A percentile compares a stretch with the other conserved stretches of the same genome.
phyloP scores from a whole-genome alignment of 352 stramenopile genomes.

The Peronospora farinosa region DNA sequence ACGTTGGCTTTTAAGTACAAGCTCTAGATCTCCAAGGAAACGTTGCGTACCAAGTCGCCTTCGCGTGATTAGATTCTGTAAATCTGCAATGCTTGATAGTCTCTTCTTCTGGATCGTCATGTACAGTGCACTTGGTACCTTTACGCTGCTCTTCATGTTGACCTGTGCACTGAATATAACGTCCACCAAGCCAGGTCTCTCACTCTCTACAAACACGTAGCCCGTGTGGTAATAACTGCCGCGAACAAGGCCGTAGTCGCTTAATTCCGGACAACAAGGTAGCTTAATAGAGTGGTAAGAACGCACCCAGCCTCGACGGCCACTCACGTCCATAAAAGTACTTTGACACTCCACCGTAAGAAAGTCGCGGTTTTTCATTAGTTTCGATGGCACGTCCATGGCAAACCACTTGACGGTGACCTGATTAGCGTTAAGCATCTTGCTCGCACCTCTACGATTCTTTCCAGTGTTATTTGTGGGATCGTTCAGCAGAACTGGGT shows the following conservation, averaged over 20 bases:
- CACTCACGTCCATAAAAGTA: conserved; percentile 54
- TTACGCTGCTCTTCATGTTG: conserved; percentile 56
- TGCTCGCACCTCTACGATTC: conserved; percentile 16
- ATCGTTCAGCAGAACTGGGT: conserved; percentile 27
- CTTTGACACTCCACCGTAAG: conserved; percentile 73
- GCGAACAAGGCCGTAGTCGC: conserved; percentile 43
- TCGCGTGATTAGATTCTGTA: conserved; percentile 47
- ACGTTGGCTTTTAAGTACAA: conserved; percentile 52
- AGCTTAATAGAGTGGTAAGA: conserved; percentile 70
- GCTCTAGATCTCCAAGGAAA: conserved; percentile 62
- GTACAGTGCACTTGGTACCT: conserved; percentile 39
- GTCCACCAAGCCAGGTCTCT: conserved; percentile 50
- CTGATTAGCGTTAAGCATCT: conserved; percentile 47
- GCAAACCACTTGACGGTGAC: conserved; percentile 66
- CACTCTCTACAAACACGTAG: conserved; percentile 67
- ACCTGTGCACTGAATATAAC: conserved; percentile 59
- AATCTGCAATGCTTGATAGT: conserved; percentile 37
- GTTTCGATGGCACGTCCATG: conserved; percentile 42
- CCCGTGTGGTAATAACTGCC: conserved; percentile 67
- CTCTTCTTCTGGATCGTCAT: conserved; percentile 53
- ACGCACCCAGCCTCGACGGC: conserved; percentile 57
- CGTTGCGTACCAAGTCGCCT: conserved; percentile 40
- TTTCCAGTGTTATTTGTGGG: conserved; percentile 18
- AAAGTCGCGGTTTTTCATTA: conserved; percentile 69
- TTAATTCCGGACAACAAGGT: conserved; percentile 51